Conservation (phyloP, 768 basidiomycete genomes). For the Mycena albidolilacea region DNA sequence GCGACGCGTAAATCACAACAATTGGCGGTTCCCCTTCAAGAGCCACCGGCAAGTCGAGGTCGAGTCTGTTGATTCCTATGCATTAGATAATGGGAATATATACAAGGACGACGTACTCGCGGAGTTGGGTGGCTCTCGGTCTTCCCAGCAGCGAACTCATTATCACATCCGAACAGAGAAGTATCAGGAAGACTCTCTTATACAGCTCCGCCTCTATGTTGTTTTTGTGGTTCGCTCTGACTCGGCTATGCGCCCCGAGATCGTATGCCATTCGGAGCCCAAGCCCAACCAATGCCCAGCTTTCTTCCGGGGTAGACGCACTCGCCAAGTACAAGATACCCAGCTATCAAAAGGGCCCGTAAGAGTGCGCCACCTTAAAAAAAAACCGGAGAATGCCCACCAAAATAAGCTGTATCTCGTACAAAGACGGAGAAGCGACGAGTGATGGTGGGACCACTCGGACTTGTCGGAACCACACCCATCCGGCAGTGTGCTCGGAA, state of each 20-base stretch:
- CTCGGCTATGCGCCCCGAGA: constrained; percentile 60
- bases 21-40: constrained; percentile 72
- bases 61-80: constrained; percentile 53
- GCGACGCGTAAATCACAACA: constrained; percentile 55
- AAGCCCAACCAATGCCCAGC: constrained; percentile 54
- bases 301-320: constrained; percentile 44
- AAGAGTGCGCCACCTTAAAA: constrained; percentile 35
- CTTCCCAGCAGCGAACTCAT: constrained; percentile 58
- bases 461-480: constrained; percentile 61
- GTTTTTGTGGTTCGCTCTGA: constrained; percentile 46
- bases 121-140: constrained; percentile 66
- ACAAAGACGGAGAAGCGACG: constrained; percentile 47
- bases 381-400: constrained; percentile 46
- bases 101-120: constrained; percentile 57
- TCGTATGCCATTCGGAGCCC: constrained; percentile 58
- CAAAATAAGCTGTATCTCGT: constrained; percentile 55
- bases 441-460: constrained; percentile 50
- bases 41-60: constrained; percentile 63
- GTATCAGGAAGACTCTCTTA: constrained; percentile 60
- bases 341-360: constrained; percentile 44
- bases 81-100: neutral
- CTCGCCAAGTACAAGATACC: constrained; percentile 53
- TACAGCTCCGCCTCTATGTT: constrained; percentile 64
- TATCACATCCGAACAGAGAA: constrained; percentile 36
- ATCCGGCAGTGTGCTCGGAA: constrained; percentile 56